Evolutionary conservation across 805 yeast genomes (phyloP), one percentile per base, ranked within the genome.

Genomic region (Candida dajiaensis): DNA sequence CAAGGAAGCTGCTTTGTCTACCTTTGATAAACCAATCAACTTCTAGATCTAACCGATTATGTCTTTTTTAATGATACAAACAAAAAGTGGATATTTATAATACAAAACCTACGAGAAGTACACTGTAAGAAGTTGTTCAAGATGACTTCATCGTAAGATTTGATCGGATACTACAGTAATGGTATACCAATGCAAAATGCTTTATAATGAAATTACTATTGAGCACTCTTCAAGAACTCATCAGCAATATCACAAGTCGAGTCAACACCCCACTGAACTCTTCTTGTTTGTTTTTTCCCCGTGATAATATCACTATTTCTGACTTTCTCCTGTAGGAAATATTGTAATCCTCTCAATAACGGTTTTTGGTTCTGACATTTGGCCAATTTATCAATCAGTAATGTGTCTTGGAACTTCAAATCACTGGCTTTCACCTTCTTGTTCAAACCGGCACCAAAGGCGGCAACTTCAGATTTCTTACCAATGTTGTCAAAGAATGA

Each of bases 1-100:
- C 79, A 92, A 92, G 76, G 99, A 94, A 76, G 98, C 97, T 59
- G 95, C 95, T 58, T 75, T 89, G 76, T 85, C 95, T 52, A 85
- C 96, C 44, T 89, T 81, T 67, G 92, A 78, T 65, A 89, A 90
- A 76, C 88, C 98, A 65, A 79, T 92, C 70, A 90, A 92, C 80
- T 84, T 81, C 58, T 87, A 80, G 54, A 41, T n/a, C 7, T 28
- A 28, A 28, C 28, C 28, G 13, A 29, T 33, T 33, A 33, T 33
- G 36, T 16, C 36, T 33, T 28, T 28, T 28, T 28, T 16, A 33
- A 33, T 33, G 36, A 33, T 33, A 33, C 36, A 33, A 33, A 28
- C 31, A 28, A 33, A 33, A 16, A 16, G 36, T 33, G 36, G 36
- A 33, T 33, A 33, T 33, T 33, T 33, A 33, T 33, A 33, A 33